Evolutionary conservation across 2,329 filamentous ascomycete genomes (phyloP).

Genomic region (Pseudopyrenochaeta lycopersici): DNA sequence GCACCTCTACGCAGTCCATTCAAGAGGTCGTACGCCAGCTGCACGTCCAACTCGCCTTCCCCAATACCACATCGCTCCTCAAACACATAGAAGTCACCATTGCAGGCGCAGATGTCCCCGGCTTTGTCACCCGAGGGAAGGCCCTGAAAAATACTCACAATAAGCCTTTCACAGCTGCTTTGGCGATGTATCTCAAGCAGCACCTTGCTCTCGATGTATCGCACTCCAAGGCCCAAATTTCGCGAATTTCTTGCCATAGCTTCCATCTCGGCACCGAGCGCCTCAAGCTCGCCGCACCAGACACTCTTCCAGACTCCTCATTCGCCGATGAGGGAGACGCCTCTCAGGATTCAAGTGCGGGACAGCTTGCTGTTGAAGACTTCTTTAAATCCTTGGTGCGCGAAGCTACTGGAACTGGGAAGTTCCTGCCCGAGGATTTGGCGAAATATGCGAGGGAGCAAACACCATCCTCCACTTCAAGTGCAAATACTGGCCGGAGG

Average conservation of each 20-base stretch:
- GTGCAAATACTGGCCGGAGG: constrained; percentile 21
- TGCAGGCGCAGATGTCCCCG: constrained; percentile 49
- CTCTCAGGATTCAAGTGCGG: constrained; percentile 37
- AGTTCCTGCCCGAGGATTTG: constrained; percentile 35
- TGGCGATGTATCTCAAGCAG: constrained; percentile 48
- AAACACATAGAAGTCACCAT: constrained; percentile 57
- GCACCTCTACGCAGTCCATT: constrained; percentile 39
- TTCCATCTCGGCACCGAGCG: constrained; percentile 52
- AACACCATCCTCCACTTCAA: constrained; percentile 36
- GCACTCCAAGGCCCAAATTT: constrained; percentile 51
- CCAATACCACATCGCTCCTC: constrained; percentile 39
- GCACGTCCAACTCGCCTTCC: constrained; percentile 48
- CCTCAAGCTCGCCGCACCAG: constrained; percentile 49
- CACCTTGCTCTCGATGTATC: constrained; percentile 54
- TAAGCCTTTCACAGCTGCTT: constrained; percentile 51
- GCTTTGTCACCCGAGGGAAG: constrained; percentile 44
- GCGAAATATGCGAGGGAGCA: constrained; percentile 16
- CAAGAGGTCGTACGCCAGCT: constrained; percentile 43
- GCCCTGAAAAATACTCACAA: constrained; percentile 13
- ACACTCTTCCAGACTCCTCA: constrained; percentile 33
- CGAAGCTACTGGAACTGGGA: constrained; percentile 46
- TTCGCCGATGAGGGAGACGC: constrained; percentile 30
- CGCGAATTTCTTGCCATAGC: constrained; percentile 52
- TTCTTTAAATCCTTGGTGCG: constrained; percentile 40
- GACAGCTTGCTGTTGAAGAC: constrained; percentile 43